Base-by-base conservation (phyloP, 1,284 basidiomycete genomes). In the Melampsora abietis-canadensis region DNA sequence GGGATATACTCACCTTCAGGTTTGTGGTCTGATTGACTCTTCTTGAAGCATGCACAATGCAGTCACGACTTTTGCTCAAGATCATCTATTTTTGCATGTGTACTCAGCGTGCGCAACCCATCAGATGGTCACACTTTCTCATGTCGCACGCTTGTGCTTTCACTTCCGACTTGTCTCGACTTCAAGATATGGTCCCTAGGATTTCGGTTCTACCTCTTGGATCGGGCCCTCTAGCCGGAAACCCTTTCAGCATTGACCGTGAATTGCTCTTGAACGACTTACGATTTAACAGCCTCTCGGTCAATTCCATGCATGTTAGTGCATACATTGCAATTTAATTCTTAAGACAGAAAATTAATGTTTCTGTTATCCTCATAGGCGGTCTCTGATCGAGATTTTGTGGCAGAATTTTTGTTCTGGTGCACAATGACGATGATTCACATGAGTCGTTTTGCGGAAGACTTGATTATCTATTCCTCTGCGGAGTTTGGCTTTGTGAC, bases 401-500 rank as follows among this genome's bases (percentile, higher is more conserved):
- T 98, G 79, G 90, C 91, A 79, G 95, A 98, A 83, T 98, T 94
- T 84, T 84, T 98, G 84, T 95, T 95, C 89, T 98, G 94, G 92
- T 87, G 90, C 17, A 94, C 90, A 81, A 84, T 98, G 82, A 87
- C 91, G 66, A 94, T 94, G 89, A 89, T 90, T 21, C 95, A 98
- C 83, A 86, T 97, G 82, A 94, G 92, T 82, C 89, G 93, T 77
- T 86, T 98, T 84, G 92, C 95, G 8, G 95, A 98, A 83, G 95
- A 98, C 82, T 84, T 98, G 79, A 92, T 98, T 83, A 88, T 98
- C 77, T 98, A 98, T 83, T 97, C 94, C 19, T 92, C 92, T 19
- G 91, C 92, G 70, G 95, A 98, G 83, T 98, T 98, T 81, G 93
- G 94, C 14, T 98, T 98, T 82, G 86, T 98, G 76, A 89, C 89